Base-by-base conservation (phyloP, 2,329 filamentous ascomycete species). In the Ambrosiella cleistominuta region DNA sequence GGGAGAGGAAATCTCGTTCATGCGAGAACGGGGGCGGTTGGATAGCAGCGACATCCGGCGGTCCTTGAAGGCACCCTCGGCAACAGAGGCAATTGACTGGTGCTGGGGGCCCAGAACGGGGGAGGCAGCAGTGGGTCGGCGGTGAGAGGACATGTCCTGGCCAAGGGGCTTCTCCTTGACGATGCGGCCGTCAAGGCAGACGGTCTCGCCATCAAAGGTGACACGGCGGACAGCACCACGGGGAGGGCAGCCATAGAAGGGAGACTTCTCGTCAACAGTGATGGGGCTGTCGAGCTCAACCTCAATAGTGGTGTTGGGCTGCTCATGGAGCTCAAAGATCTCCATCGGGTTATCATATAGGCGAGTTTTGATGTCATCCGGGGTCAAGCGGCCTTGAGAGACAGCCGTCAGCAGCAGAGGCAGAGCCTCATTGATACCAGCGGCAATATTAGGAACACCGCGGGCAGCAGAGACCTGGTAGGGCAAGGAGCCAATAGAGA, bases 311-410 rank as follows among this genome's bases (percentile, higher is more conserved):
- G 83, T 82, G 60, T 82, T 82, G n/a, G 77, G 70, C 70, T 90
- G 86, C 64, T 90, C 86, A 63, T 90, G 86, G 55, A 90, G 77
- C 72, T 90, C 85, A 64, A 90, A 90, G 64, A 90, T 89, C 66
- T 79, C 78, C 72, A 85, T 86, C 2, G 86, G 86, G 67, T 88
- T 89, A 66, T 87, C 82, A 67, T 89, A 85, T 52, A 90, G 75
- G 47, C 83, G 80, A 58, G 71, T 67, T 66, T 80, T 83, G 67
- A 90, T 77, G 66, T 90, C 85, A 38, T 89, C 84, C 40, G 89
- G 70, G 2, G 82, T 86, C 64, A 90, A 70, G 65, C 76, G 82
- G 61, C 85, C 85, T 66, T 89, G 84, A 3, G 81, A 74, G 55
- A 89, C 85, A 56, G 86, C 86, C 13, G 84, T 88, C 65, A 90